Percentiles rank a stretch among this genome's conserved stretches.
phyloP scores from a whole-genome alignment of 805 yeast species.

The Kodamaea jinghongensis region DNA sequence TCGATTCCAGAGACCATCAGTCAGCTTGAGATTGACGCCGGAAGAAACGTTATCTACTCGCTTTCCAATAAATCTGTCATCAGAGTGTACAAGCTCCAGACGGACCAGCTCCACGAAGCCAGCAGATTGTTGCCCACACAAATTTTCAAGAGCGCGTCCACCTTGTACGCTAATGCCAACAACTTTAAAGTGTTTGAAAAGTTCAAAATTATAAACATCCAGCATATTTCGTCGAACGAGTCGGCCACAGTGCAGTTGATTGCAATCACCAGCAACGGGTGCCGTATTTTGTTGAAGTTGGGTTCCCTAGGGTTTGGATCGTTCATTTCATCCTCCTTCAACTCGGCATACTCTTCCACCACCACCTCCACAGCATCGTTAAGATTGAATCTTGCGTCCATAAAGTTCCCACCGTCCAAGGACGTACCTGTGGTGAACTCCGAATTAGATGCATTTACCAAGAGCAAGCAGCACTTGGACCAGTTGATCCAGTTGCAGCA shows the following conservation, averaged over 20 bases:
- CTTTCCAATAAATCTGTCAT: conserved; percentile 80
- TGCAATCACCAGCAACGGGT: conserved; percentile 82
- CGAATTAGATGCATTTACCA: conserved; percentile 41
- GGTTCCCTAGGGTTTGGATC: conserved; percentile 32
- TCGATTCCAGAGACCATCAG: conserved; percentile 53
- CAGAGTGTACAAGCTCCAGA: conserved; percentile 65
- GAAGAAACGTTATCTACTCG: conserved; percentile 75
- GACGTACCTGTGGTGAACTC: conserved; percentile 40
- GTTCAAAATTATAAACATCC: conserved; percentile 60
- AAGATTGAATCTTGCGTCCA: conserved; percentile 40
- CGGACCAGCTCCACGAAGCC: conserved; percentile 36
- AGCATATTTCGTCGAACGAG: conserved; percentile 60
- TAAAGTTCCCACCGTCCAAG: conserved; percentile 65
- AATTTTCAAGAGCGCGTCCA: conserved; percentile 47
- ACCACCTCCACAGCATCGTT: conserved; percentile 23
- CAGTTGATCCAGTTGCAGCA: conserved; percentile 41
- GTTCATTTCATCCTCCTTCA: conserved; percentile 10
- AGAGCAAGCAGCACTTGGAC: conserved; percentile 39
- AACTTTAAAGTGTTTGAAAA: conserved; percentile 47
- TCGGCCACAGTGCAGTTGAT: conserved; percentile 68
- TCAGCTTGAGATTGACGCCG: conserved; percentile 70
- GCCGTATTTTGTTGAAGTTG: conserved; percentile 61
- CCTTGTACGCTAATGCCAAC: conserved; percentile 55
- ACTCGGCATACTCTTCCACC: conserved; percentile 22
- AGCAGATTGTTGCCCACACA: conserved; percentile 43